A percentile compares a stretch with the other conserved stretches of the same genome.
phyloP scores from a whole-genome alignment of 352 stramenopile genomes.

The Pythium angustatum region DNA sequence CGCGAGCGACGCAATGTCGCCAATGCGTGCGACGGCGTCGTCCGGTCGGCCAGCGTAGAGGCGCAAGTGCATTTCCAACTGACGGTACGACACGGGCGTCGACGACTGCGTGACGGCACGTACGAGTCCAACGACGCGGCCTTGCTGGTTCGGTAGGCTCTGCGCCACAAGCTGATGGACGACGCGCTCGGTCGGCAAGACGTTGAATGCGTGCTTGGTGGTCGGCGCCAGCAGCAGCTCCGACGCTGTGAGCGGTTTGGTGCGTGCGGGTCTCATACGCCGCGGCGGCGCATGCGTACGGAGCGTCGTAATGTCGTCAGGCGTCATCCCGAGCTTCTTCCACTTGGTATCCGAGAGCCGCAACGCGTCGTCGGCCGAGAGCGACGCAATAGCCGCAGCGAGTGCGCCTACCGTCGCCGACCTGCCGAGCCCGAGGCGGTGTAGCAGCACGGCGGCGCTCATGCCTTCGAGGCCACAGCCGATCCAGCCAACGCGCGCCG shows the following conservation, averaged over 20 bases:
- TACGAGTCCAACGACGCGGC: constrained; percentile 53
- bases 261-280: constrained; percentile 12
- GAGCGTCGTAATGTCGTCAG: constrained; percentile 56
- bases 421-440: constrained; percentile 61
- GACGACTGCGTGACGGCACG: constrained; percentile 46
- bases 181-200: constrained; percentile 51
- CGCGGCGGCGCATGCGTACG: constrained; percentile 27
- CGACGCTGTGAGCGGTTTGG: constrained; percentile 38
- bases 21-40: constrained; percentile 55
- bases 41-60: constrained; percentile 67
- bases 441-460: constrained; percentile 50
- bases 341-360: constrained; percentile 37
- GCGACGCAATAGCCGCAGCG: neutral
- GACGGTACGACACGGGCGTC: constrained; percentile 67
- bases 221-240: constrained; percentile 33
- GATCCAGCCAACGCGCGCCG: constrained; percentile 46
- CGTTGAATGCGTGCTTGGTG: constrained; percentile 62
- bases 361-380: constrained; percentile 35
- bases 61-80: constrained; percentile 76
- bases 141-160: constrained; percentile 75
- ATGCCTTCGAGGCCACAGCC: constrained; percentile 79
- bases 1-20: constrained; percentile 56
- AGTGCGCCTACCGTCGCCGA: constrained; percentile 18
- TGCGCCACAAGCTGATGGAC: constrained; percentile 53
- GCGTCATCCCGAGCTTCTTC: constrained; percentile 55